Evolutionary conservation across 768 basidiomycete species (phyloP), one percentile per base, ranked within the genome.

Genomic region (Ramaria sp.): DNA sequence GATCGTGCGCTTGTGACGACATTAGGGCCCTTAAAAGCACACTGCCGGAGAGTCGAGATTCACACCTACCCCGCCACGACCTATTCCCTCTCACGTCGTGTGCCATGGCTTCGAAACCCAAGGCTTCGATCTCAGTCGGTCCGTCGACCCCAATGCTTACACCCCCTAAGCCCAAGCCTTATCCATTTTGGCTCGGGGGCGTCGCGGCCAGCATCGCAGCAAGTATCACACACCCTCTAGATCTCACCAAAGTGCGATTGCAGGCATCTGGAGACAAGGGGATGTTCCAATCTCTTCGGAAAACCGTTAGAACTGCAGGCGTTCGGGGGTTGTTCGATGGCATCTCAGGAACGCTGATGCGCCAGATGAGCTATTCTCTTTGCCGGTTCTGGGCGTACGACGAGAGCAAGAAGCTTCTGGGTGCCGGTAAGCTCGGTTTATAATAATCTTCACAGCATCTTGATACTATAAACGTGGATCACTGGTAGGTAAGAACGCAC

Each of bases 331-430:
- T 93, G 49, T 91, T 81, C 64, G 91, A 92, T 66, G 91, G 91
- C 17, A 89, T 92, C 59, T 75, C 84, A 2, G 91, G 91, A 31
- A 95, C 91, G 27, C 86, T 89, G 82, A 71, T 95, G 70, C 80
- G 91, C 30, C 91, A 95, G 71, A 91, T 93, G 89, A 88, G 84
- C 34, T 94, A 94, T 71, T 91, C 88, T 43, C 74, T 92, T 68
- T 91, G 88, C 68, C 78, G 91, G n/a, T 94, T 92, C 74, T 92
- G 89, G 82, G 89, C 88, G 15, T 91, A 93, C 68, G 91, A 93
- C 60, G 86, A 89, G 72, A 88, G 85, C 68, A 94, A 92, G 76
- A 90, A 86, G 73, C 61, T 85, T 7, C 63, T 93, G 0, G 87
- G 87, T 20, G 86, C 86, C 13, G 75, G 72, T 70, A 63, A 69